Evolutionary conservation across 1,139 yeast genomes (phyloP).

Genomic region (Diutina scorzettiae): DNA sequence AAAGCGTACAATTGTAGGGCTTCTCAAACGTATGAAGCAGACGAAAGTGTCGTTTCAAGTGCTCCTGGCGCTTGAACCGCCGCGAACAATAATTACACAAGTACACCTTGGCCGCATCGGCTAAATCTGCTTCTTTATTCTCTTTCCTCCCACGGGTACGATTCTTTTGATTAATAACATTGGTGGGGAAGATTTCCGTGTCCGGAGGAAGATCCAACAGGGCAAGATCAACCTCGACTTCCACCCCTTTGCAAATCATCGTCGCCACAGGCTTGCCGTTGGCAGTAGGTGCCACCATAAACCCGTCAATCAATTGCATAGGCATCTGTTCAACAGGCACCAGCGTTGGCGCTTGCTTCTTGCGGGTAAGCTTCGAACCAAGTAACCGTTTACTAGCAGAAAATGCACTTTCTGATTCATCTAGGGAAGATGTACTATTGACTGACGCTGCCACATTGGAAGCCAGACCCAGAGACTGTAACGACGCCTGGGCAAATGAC

Average conservation of each 20-base stretch:
- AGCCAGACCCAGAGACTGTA: neutral
- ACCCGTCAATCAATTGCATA: neutral
- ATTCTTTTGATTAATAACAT: conserved; percentile 19
- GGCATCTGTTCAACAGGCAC: neutral
- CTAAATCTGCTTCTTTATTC: conserved; percentile 33
- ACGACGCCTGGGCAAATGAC: neutral
- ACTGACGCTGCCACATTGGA: neutral
- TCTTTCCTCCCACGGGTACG: conserved; percentile 36
- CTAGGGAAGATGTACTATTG: neutral
- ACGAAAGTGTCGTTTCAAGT: conserved; percentile 63
- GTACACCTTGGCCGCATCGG: conserved; percentile 29
- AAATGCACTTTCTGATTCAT: neutral
- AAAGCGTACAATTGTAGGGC: conserved; percentile 60
- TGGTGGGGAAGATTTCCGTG: conserved; percentile 26
- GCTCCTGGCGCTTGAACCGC: conserved; percentile 69
- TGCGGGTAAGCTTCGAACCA: conserved; percentile 24
- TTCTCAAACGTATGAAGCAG: conserved; percentile 65
- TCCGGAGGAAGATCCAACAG: conserved; percentile 31
- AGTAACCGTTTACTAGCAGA: conserved; percentile 29
- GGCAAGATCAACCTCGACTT: conserved; percentile 30
- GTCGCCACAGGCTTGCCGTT: conserved; percentile 8
- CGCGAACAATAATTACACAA: conserved; percentile 42
- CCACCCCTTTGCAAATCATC: conserved; percentile 18
- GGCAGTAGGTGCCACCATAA: conserved; percentile 3
- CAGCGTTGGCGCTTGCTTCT: conserved; percentile 7